These are phyloP conservation scores for Stagonosporopsis tanaceti DNA, from an alignment of 2,329 filamentous ascomycete species.

Conservation along the genomic window DNA sequence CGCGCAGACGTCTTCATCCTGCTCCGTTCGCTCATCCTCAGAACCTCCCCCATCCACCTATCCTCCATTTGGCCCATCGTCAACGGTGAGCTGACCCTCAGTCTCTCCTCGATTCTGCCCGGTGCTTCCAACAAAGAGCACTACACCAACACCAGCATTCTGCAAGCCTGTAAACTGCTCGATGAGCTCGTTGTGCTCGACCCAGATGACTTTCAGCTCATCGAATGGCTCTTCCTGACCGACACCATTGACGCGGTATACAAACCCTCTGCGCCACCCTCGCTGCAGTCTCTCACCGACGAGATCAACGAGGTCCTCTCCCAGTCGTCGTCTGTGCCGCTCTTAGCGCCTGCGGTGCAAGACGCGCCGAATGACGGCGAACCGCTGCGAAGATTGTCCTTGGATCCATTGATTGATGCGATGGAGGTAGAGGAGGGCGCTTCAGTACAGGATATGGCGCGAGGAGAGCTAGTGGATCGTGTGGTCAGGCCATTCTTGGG, in stretches of 20 bases:
- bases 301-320: constrained; percentile 79
- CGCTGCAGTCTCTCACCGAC: constrained; percentile 78
- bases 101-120: constrained; percentile 76
- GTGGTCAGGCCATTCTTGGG: constrained; percentile 88
- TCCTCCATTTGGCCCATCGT: constrained; percentile 89
- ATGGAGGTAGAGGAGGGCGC: constrained; percentile 46
- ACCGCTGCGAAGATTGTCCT: constrained; percentile 49
- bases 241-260: constrained; percentile 98
- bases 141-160: constrained; percentile 77
- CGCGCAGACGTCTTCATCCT: constrained; percentile 91
- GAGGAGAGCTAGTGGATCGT: constrained; percentile 73
- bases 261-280: constrained; percentile 70
- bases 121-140: constrained; percentile 74
- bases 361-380: constrained; percentile 13
- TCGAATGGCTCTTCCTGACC: constrained; percentile 96
- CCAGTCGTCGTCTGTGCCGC: constrained; percentile 19
- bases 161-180: constrained; percentile 93
- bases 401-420: constrained; percentile 52
- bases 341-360: constrained; percentile 2
- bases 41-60: constrained; percentile 79
- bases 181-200: constrained; percentile 86
- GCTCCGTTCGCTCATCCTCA: constrained; percentile 80
- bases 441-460: constrained; percentile 61
- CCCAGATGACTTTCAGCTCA: constrained; percentile 96
- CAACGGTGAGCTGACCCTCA: constrained; percentile 83